A percentile compares a stretch with the other conserved stretches of the same genome.
phyloP scores from a whole-genome alignment of 495 filamentous ascomycete species.

The Penicillium nucicola region DNA sequence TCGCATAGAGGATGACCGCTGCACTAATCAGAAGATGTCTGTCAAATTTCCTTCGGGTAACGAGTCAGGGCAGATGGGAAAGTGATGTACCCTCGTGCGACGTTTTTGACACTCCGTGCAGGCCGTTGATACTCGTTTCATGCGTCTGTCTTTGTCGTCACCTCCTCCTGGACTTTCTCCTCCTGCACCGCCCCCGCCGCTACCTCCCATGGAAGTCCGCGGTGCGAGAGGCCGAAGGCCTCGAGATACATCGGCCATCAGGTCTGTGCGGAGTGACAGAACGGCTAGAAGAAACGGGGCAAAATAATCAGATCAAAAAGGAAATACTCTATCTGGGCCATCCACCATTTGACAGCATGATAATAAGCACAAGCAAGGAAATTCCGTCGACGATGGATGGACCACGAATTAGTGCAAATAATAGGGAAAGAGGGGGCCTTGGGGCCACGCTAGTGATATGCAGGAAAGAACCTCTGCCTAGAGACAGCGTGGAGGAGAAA shows the following conservation, averaged over 20 bases:
- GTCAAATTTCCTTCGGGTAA: constrained; percentile 1
- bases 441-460: neutral
- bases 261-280: neutral
- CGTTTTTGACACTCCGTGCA: constrained; percentile 41
- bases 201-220: constrained; percentile 10
- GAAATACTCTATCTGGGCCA: neutral
- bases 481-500: neutral
- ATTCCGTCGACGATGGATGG: neutral
- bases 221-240: constrained; percentile 37
- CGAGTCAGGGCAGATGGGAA: neutral
- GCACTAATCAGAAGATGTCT: constrained; percentile 21
- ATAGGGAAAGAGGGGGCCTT: constrained; percentile 5
- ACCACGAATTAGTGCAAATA: neutral
- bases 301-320: neutral
- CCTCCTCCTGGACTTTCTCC: constrained; percentile 6
- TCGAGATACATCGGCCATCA: constrained; percentile 33
- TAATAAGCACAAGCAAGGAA: constrained; percentile 1
- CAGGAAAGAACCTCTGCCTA: neutral
- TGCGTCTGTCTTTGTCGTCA: constrained; percentile 27
- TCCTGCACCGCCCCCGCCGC: constrained; percentile 13
- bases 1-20: constrained; percentile 28
- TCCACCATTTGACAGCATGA: constrained; percentile 2
- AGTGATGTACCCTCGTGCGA: constrained; percentile 38
- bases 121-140: constrained; percentile 40
- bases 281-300: neutral